Conservation (phyloP, 441 rosid genomes). For the Bocquillonia castaneifolia region DNA sequence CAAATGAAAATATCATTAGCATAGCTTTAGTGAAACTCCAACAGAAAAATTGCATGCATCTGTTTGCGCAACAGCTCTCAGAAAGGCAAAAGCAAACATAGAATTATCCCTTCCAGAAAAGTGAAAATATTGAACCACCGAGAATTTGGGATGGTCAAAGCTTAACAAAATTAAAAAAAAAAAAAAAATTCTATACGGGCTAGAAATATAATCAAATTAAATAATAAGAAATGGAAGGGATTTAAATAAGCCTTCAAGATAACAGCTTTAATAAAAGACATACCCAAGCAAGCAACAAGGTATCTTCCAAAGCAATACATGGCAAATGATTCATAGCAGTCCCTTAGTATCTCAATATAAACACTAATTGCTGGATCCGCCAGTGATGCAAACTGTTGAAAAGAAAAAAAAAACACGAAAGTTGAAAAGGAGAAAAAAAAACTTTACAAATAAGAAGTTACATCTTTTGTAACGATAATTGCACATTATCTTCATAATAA, state of each 20-base stretch:
- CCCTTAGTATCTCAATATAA: slow-evolving; percentile 86
- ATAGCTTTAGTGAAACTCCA: not conserved
- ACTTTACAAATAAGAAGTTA: not conserved
- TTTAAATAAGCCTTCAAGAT: not conserved
- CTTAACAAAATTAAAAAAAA: not conserved
- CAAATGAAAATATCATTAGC: not conserved
- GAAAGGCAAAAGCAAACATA: not conserved
- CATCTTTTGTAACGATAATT: not conserved
- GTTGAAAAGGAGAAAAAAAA: slow-evolving; percentile 16
- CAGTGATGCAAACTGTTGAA: slow-evolving; percentile 81
- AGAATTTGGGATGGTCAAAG: not conserved
- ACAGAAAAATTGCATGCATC: not conserved
- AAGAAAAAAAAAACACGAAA: slow-evolving; percentile 2
- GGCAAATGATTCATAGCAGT: slow-evolving; percentile 98
- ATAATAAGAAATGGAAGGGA: not conserved
- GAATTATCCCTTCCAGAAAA: not conserved
- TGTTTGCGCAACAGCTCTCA: not conserved
- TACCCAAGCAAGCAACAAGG: slow-evolving; percentile 99
- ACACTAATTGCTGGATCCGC: slow-evolving; percentile 87
- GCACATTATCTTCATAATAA: not conserved
- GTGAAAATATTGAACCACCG: not conserved
- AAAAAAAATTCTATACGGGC: not conserved
- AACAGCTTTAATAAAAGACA: slow-evolving; percentile 25
- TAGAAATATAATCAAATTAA: not conserved
- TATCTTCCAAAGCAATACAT: slow-evolving; percentile 99